These are phyloP conservation scores for Fonsecaea multimorphosa DNA, from an alignment of 2,329 filamentous ascomycete species.

Conservation along the genomic window DNA sequence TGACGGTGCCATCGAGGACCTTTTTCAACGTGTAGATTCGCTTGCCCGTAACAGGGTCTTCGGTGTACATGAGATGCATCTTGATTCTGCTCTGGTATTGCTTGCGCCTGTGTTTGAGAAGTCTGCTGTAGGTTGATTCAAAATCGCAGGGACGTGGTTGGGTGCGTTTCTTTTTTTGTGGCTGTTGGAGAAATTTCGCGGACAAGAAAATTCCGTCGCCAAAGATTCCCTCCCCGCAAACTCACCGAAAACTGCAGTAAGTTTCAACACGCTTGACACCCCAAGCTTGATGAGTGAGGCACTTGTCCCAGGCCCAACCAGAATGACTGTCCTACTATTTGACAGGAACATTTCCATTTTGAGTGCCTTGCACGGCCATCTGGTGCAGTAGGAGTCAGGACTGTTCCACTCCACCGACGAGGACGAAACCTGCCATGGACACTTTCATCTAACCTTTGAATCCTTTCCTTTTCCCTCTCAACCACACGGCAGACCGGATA, in stretches of 20 bases:
- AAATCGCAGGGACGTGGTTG: constrained; percentile 33
- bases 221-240: constrained; percentile 23
- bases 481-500: constrained; percentile 29
- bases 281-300: constrained; percentile 2
- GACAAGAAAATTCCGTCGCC: constrained; percentile 8
- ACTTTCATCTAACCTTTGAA: constrained; percentile 7
- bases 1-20: constrained; percentile 73
- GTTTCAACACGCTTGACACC: background rate
- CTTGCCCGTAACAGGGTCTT: constrained; percentile 76
- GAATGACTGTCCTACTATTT: constrained; percentile 1
- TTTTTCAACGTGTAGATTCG: constrained; percentile 89
- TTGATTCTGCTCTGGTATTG: background rate
- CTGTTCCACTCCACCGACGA: background rate
- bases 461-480: constrained; percentile 13
- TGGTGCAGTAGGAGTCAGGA: background rate
- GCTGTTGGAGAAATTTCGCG: constrained; percentile 8
- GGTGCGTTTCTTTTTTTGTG: background rate
- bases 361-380: constrained; percentile 4
- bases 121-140: constrained; percentile 2
- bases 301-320: constrained; percentile 11
- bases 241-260: constrained; percentile 8
- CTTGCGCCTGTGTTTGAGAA: background rate
- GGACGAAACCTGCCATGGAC: constrained; percentile 9
- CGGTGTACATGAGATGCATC: constrained; percentile 85
- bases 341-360: constrained; percentile 18